phyloP scores from a whole-genome alignment of 225 moss, liverwort and hornwort genomes.

The Polytrichum commune region DNA sequence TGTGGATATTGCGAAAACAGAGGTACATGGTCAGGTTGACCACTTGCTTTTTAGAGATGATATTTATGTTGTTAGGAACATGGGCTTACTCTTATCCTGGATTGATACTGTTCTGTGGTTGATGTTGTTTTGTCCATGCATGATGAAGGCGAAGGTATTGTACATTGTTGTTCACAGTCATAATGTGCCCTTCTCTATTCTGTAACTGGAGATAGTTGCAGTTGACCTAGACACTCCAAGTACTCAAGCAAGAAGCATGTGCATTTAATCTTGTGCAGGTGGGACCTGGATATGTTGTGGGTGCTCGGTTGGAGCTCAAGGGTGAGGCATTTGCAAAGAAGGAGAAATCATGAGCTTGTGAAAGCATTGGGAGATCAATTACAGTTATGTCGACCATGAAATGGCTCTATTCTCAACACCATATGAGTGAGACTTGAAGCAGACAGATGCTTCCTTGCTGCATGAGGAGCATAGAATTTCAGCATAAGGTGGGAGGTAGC shows the following conservation, averaged over 20 bases:
- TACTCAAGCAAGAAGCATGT: background rate
- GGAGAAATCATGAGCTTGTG: constrained; percentile 24
- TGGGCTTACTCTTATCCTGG: too few species aligned
- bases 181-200: too few species aligned
- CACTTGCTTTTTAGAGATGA: too few species aligned
- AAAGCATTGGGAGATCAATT: background rate
- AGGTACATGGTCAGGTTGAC: too few species aligned
- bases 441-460: background rate
- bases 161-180: too few species aligned
- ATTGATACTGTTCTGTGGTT: too few species aligned
- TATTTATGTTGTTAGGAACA: too few species aligned
- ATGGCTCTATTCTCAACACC: background rate
- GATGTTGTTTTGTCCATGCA: too few species aligned
- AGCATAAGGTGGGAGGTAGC: background rate
- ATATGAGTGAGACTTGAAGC: background rate
- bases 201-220: too few species aligned
- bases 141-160: too few species aligned
- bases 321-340: constrained; percentile 51
- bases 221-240: background rate
- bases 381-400: background rate
- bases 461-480: background rate
- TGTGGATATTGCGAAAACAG: background rate
- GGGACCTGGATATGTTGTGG: constrained; percentile 45
- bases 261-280: constrained; percentile 9
- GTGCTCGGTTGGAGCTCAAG: constrained; percentile 36